These are phyloP conservation scores for Pseudocercospora crystallina DNA, from an alignment of 2,329 filamentous ascomycete genomes.

Conservation along the genomic window DNA sequence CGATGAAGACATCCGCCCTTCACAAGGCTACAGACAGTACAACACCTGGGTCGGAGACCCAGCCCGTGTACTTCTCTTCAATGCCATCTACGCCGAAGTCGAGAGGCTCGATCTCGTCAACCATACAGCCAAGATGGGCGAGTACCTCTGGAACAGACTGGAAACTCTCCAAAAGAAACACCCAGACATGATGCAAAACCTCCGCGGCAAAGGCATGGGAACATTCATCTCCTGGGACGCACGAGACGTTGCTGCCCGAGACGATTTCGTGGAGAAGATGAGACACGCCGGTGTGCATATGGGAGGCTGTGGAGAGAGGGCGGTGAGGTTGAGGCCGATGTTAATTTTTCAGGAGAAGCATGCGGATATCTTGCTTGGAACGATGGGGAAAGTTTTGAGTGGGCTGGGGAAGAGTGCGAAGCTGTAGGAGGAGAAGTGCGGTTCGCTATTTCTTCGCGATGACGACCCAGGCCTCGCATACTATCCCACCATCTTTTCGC, in stretches of 20 bases:
- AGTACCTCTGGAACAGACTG: conserved; percentile 71
- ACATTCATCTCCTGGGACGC: conserved; percentile 89
- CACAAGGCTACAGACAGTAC: conserved; percentile 90
- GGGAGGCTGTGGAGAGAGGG: conserved; percentile 70
- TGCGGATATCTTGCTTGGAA: conserved; percentile 65
- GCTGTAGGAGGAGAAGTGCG: neutral
- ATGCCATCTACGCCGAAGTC: conserved; percentile 77
- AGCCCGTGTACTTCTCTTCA: conserved; percentile 75
- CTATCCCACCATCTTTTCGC: neutral
- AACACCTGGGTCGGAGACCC: conserved; percentile 97
- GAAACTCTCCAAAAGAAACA: conserved; percentile 65
- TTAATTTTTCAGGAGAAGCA: conserved; percentile 85
- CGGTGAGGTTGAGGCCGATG: conserved; percentile 81
- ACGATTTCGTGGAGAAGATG: conserved; percentile 72
- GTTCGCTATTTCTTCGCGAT: conserved; percentile 39
- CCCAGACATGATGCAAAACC: conserved; percentile 73
- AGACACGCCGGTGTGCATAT: conserved; percentile 81
- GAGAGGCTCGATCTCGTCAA: conserved; percentile 70
- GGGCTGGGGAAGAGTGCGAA: neutral
- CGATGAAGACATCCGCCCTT: conserved; percentile 72
- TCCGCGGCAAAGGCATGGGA: conserved; percentile 79
- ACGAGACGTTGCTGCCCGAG: conserved; percentile 57
- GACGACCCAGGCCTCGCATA: conserved; percentile 6
- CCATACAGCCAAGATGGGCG: conserved; percentile 71
- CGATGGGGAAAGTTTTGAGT: neutral